These are phyloP conservation scores for Boletus sp. DNA, from an alignment of 1,284 basidiomycete genomes.

Conservation along the genomic window DNA sequence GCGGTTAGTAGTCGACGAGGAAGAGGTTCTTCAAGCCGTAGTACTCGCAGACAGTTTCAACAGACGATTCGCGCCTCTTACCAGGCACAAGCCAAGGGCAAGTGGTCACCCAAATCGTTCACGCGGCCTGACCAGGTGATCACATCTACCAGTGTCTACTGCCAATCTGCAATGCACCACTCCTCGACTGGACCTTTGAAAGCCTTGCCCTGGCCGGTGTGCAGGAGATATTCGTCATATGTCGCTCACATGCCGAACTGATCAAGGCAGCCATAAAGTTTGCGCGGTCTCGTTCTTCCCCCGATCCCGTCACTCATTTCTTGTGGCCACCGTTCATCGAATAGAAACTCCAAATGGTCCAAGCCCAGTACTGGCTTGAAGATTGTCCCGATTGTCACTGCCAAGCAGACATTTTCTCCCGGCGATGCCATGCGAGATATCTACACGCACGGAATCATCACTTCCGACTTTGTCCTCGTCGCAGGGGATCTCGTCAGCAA, in stretches of 20 bases:
- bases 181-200: conserved; percentile 96
- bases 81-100: conserved; percentile 77
- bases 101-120: conserved; percentile 27
- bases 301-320: conserved; percentile 15
- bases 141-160: conserved; percentile 69
- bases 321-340: conserved; percentile 4
- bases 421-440: conserved; percentile 97
- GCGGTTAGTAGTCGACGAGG: conserved; percentile 61
- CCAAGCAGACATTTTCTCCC: conserved; percentile 84
- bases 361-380: conserved; percentile 73
- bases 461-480: conserved; percentile 90
- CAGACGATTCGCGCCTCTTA: conserved; percentile 86
- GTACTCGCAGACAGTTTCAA: conserved; percentile 95
- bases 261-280: conserved; percentile 80
- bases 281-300: conserved; percentile 31
- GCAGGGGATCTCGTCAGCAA: conserved; percentile 94
- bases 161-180: conserved; percentile 89
- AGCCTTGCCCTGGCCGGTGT: conserved; percentile 89
- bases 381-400: conserved; percentile 84
- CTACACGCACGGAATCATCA: conserved; percentile 90
- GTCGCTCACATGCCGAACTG: conserved; percentile 80
- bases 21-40: conserved; percentile 85
- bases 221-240: conserved; percentile 93
- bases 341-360: conserved; percentile 79
- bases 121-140: conserved; percentile 11